Base-by-base conservation (phyloP, 495 filamentous ascomycete species). In the Neurospora sp. region DNA sequence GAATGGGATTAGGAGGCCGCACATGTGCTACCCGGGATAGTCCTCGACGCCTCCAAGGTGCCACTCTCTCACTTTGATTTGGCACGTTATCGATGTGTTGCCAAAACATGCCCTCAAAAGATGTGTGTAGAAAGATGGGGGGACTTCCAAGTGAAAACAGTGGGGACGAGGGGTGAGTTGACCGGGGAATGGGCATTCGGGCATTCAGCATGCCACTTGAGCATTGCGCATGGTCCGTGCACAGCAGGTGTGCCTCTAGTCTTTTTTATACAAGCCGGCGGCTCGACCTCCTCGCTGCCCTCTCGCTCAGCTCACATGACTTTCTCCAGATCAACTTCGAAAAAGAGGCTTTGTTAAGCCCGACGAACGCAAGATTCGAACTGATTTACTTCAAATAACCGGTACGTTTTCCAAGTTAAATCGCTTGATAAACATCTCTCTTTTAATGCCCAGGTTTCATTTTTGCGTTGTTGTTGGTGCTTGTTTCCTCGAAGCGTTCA, bases 291-390 rank as follows among this genome's bases (percentile, higher is more conserved):
- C 27, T 27, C 53, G 53, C 73, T 70, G 53, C 70, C 70, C 71
- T 41, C 72, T 75, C 77, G 74, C 75, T 75, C 74, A 74, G 75
- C 75, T 80, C 77, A 79, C 79, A 78, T 80, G 78, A 78, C 27
- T 78, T 78, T 37, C 75, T 75, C 76, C 76, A 76, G 71, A 59
- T 69, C 79, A 79, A 74, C 75, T 78, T 76, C 41, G 69, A 65
- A 37, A 31, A 37, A 65, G 53, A 35, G 14, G 53, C 27, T 65
- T 65, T 65, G 53, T 35, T 65, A 17, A 17, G 53, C 53, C 53
- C 14, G 27, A 37, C 45, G 38, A 38, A 41, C 69, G 69, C 35
- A 71, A 71, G 37, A 45, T 68, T 12, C 72, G 40, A 69, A 70
- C 61, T 73, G 7, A 22, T 65, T 42, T 69, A 27, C 40, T 31